Percentiles rank a stretch among this genome's conserved stretches.
Conservation (phyloP, 495 filamentous ascomycete genomes). For the Xylaria cubensis region DNA sequence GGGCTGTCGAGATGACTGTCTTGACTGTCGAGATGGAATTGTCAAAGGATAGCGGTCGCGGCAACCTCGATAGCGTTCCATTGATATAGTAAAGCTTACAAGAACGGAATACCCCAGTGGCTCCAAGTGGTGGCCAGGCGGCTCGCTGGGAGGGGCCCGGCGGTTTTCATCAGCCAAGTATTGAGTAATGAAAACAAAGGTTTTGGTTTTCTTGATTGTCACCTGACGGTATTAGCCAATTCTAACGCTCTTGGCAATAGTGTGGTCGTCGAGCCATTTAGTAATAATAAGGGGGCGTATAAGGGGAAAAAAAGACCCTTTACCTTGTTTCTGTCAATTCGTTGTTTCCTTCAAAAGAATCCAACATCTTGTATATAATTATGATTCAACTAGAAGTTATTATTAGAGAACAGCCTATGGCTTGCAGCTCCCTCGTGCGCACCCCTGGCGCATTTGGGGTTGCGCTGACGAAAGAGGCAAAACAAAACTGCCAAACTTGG, state of each 20-base stretch:
- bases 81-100: conserved; percentile 30
- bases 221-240: conserved; percentile 42
- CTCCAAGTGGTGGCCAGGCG: conserved; percentile 17
- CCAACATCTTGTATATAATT: not conserved
- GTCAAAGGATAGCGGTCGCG: conserved; percentile 1
- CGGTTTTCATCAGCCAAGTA: conserved; percentile 40
- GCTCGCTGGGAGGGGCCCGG: conserved; percentile 21
- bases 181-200: conserved; percentile 50
- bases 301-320: not conserved
- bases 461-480: conserved; percentile 21
- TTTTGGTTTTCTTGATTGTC: conserved; percentile 43
- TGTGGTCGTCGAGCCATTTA: not conserved
- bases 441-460: conserved; percentile 7
- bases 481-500: conserved; percentile 24
- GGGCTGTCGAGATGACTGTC: not conserved
- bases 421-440: conserved; percentile 4
- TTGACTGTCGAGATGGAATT: not conserved
- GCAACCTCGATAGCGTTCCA: conserved; percentile 4
- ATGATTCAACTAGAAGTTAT: not conserved
- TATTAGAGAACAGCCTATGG: not conserved
- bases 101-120: conserved; percentile 22
- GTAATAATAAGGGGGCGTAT: not conserved
- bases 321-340: not conserved
- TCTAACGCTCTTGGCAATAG: conserved; percentile 23
- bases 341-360: not conserved